Base-by-base conservation (phyloP, 805 yeast genomes). In the Priceomyces carsonii region DNA sequence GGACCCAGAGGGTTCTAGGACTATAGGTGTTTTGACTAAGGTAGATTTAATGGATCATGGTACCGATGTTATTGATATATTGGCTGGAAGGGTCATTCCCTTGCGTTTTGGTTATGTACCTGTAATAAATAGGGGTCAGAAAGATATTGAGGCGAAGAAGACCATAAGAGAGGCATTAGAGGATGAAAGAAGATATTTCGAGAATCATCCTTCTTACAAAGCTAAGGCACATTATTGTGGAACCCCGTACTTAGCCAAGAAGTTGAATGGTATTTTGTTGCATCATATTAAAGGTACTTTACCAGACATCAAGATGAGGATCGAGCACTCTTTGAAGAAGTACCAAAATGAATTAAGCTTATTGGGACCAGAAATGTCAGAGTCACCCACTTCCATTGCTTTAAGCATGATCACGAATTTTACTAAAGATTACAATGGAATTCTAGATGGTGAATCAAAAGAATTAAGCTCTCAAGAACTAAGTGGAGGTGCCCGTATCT, bases 11-110 rank as follows among this genome's bases (percentile, higher is more conserved):
- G 99, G 99, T 30, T 64, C 81, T 28, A 79, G 99, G 69, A 93
- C 99, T 18, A 85, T 93, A 51, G 99, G 99, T 61, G 99, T 93
- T 22, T 75, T 93, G 49, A 93, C 98, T 13, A 93, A 93, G 63
- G 84, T 93, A 37, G 99, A 93, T 64, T 75, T 93, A 48, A 93
- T 93, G 99, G 99, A 93, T 60, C 82, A 86, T 51, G 99, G 99
- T 38, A 93, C 99, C 3, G 96, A 93, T 66, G 98, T 93, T 27
- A 79, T 89, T 50, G 99, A 93, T 59, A 90, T 93, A 51, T 72
- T 93, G 43, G 91, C 97, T 10, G 96, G 97, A 33, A 76, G 96
- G 60, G 95, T 93, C 32, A 90, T 93, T 54, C 97, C 97, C 9
- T 76, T 93, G 53, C 77, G 96, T 64, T 84, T 87, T 41, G 99